phyloP scores from a whole-genome alignment of 1,284 basidiomycete species.

The Leccinum griseonigrum region DNA sequence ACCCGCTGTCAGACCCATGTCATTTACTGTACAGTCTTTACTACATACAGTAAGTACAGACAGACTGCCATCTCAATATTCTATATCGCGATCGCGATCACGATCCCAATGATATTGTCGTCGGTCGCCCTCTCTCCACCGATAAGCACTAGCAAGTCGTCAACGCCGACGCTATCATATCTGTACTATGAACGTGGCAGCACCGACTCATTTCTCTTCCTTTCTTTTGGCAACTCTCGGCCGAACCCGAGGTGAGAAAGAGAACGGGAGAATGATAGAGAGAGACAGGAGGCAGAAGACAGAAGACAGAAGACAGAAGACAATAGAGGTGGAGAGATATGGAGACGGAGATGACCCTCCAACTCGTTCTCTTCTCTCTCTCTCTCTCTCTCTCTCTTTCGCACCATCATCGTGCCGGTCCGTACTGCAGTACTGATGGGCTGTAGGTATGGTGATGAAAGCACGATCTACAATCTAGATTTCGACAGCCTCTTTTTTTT shows the following conservation, averaged over 20 bases:
- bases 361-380: not conserved
- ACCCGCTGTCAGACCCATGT: not conserved
- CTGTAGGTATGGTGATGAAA: not conserved
- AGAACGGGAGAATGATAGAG: not conserved
- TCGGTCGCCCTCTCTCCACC: slow-evolving; percentile 4
- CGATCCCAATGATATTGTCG: slow-evolving; percentile 9
- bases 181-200: slow-evolving; percentile 22
- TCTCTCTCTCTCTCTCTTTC: not conserved
- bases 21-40: not conserved
- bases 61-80: not conserved
- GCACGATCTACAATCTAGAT: not conserved
- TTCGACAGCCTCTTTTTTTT: not conserved
- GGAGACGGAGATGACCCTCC: not conserved
- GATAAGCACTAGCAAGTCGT: slow-evolving; percentile 13
- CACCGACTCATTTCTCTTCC: not conserved
- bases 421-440: not conserved
- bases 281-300: not conserved
- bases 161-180: not conserved
- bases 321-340: not conserved
- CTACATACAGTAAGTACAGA: not conserved
- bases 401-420: not conserved
- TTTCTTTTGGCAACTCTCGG: not conserved
- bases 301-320: not conserved
- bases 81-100: not conserved
- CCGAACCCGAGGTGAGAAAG: not conserved